Evolutionary conservation across 768 basidiomycete species (phyloP).

Genomic region (Leucocoprinus sp.): DNA sequence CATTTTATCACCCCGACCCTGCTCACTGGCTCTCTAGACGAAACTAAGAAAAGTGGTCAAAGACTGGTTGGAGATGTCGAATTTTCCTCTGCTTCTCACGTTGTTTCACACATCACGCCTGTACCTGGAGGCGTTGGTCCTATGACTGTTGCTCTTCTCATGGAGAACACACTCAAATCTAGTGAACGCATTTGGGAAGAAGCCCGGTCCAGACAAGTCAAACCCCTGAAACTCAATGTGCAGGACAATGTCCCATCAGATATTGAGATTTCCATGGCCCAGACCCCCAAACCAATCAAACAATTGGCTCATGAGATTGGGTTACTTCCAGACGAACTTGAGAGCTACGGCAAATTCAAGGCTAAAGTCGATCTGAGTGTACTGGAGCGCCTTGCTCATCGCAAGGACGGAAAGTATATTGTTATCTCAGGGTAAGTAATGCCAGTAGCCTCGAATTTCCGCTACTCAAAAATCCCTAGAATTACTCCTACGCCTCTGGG

Average conservation of each 20-base stretch:
- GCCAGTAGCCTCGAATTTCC: not conserved
- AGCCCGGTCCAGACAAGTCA: conserved; percentile 56
- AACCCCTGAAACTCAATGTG: conserved; percentile 72
- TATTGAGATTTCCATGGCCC: conserved; percentile 93
- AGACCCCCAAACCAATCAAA: conserved; percentile 83
- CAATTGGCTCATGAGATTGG: conserved; percentile 87
- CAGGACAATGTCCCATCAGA: conserved; percentile 88
- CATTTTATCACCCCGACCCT: not conserved
- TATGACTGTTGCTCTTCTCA: conserved; percentile 99
- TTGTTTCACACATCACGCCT: conserved; percentile 90
- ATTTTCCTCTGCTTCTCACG: conserved; percentile 62
- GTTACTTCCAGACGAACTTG: conserved; percentile 76
- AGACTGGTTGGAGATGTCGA: conserved; percentile 96
- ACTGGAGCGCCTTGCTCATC: conserved; percentile 73
- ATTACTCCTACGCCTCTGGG: conserved; percentile 96
- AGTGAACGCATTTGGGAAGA: conserved; percentile 78
- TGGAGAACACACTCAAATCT: conserved; percentile 86
- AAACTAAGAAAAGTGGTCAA: conserved; percentile 89
- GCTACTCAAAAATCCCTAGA: conserved; percentile 26
- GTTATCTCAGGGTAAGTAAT: conserved; percentile 75
- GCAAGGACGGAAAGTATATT: conserved; percentile 93
- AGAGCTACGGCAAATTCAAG: conserved; percentile 93
- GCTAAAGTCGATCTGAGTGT: conserved; percentile 93
- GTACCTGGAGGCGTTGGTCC: conserved; percentile 99
- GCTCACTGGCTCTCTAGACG: conserved; percentile 38